A percentile compares a stretch with the other conserved stretches of the same genome.
phyloP scores from a whole-genome alignment of 305 asterid genomes.

The Striga hermonthica region DNA sequence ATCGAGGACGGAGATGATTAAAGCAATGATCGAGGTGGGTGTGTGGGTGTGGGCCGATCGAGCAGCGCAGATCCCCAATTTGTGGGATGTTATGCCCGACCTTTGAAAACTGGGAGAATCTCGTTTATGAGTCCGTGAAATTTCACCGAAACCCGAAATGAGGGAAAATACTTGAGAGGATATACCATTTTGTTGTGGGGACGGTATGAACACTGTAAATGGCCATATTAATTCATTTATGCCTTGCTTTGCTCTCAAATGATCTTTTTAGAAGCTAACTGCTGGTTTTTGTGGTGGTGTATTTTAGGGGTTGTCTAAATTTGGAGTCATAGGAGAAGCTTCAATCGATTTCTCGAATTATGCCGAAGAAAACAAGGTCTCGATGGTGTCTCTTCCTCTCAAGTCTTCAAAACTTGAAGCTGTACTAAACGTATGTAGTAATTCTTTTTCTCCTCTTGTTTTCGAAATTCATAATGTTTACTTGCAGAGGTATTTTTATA shows the following conservation, averaged over 20 bases:
- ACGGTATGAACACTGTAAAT: slow-evolving; percentile 43
- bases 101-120: slow-evolving; percentile 96
- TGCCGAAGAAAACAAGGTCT: slow-evolving; percentile 67
- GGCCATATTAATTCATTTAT: slow-evolving; percentile 26
- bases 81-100: too few relatives aligned
- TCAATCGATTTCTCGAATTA: slow-evolving; percentile 76
- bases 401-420: slow-evolving; percentile 72
- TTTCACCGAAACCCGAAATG: slow-evolving; percentile 68
- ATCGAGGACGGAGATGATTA: too few relatives aligned
- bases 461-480: slow-evolving; percentile 8
- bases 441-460: background rate
- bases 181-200: slow-evolving; percentile 83
- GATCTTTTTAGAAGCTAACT: slow-evolving; percentile 30
- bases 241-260: slow-evolving; percentile 39
- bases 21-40: too few relatives aligned
- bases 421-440: slow-evolving; percentile 58
- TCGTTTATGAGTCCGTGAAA: slow-evolving; percentile 72
- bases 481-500: background rate
- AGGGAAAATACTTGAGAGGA: slow-evolving; percentile 82
- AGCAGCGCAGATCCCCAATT: too few relatives aligned
- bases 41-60: too few relatives aligned
- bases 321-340: slow-evolving; percentile 85
- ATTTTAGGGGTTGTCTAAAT: slow-evolving; percentile 71
- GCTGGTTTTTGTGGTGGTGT: slow-evolving; percentile 27
- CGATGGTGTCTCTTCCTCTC: slow-evolving; percentile 77